Evolutionary conservation across 129 eudicot genomes (phyloP).

Genomic region (Mikania micrantha): DNA sequence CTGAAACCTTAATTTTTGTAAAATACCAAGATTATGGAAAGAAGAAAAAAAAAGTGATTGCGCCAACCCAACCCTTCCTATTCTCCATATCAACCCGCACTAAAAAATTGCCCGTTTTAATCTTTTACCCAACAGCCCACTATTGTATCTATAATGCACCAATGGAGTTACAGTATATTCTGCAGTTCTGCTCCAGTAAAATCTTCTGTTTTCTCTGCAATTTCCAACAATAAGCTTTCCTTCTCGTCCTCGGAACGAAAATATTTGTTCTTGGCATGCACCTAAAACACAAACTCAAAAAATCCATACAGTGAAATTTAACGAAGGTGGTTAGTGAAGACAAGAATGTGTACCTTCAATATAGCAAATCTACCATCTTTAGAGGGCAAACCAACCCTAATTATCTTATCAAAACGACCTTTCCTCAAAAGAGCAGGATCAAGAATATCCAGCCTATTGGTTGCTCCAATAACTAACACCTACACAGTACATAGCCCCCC

Average conservation of each 20-base stretch:
- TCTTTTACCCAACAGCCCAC: neutral
- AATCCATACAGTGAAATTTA: slow-evolving; percentile 4
- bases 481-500: slow-evolving; percentile 12
- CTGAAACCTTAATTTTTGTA: neutral
- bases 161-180: slow-evolving; percentile 52
- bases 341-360: slow-evolving; percentile 48
- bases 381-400: slow-evolving; percentile 92
- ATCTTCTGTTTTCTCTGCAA: slow-evolving; percentile 78
- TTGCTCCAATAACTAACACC: slow-evolving; percentile 92
- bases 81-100: neutral
- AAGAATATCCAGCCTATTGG: slow-evolving; percentile 91
- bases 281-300: slow-evolving; percentile 31
- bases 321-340: neutral
- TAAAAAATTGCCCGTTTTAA: neutral
- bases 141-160: neutral
- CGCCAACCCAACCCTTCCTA: neutral
- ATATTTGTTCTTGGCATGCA: slow-evolving; percentile 83
- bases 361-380: slow-evolving; percentile 90
- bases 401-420: slow-evolving; percentile 92
- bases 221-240: slow-evolving; percentile 62
- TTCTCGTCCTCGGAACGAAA: slow-evolving; percentile 89
- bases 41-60: neutral
- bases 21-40: neutral
- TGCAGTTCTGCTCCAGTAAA: slow-evolving; percentile 96
- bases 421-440: slow-evolving; percentile 96